Percentiles rank a stretch among this genome's conserved stretches.
phyloP scores from a whole-genome alignment of 2,329 filamentous ascomycete genomes.

The Hortaea werneckii region DNA sequence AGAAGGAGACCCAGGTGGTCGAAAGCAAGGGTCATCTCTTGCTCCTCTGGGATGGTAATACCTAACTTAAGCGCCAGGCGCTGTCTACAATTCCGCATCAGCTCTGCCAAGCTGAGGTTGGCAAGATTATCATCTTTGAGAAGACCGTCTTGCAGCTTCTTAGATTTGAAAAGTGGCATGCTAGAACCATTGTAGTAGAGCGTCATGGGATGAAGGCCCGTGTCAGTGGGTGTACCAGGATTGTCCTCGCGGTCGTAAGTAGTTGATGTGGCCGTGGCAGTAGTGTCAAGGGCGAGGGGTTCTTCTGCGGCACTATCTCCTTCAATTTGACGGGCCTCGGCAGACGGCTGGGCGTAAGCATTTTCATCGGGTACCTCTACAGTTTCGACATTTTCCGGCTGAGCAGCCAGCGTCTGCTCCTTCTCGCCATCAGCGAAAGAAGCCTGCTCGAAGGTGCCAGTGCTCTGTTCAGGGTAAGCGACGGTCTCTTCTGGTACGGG shows the following conservation, averaged over 20 bases:
- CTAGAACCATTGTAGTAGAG: slow-evolving; percentile 47
- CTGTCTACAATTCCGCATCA: slow-evolving; percentile 38
- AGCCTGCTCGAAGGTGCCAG: too few species aligned
- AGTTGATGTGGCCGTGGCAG: neutral
- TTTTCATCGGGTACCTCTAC: too few species aligned
- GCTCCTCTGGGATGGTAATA: slow-evolving; percentile 44
- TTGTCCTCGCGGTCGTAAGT: slow-evolving; percentile 8
- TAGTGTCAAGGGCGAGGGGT: too few species aligned
- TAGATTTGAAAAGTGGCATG: slow-evolving; percentile 50
- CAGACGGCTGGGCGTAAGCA: too few species aligned
- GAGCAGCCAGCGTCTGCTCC: too few species aligned
- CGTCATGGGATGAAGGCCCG: slow-evolving; percentile 37
- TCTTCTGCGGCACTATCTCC: too few species aligned
- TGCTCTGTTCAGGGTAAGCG: too few species aligned
- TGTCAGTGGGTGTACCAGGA: slow-evolving; percentile 25
- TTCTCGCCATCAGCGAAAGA: too few species aligned
- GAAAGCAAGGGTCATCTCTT: slow-evolving; percentile 48
- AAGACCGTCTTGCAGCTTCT: slow-evolving; percentile 44
- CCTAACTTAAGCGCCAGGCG: slow-evolving; percentile 45
- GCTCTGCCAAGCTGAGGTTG: slow-evolving; percentile 41
- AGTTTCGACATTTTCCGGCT: too few species aligned
- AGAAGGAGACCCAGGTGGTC: slow-evolving; percentile 46
- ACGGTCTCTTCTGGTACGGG: too few species aligned
- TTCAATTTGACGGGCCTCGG: too few species aligned
- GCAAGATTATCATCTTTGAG: slow-evolving; percentile 46